Conservation (phyloP, 345 rosid species). For the Linum tenue region DNA sequence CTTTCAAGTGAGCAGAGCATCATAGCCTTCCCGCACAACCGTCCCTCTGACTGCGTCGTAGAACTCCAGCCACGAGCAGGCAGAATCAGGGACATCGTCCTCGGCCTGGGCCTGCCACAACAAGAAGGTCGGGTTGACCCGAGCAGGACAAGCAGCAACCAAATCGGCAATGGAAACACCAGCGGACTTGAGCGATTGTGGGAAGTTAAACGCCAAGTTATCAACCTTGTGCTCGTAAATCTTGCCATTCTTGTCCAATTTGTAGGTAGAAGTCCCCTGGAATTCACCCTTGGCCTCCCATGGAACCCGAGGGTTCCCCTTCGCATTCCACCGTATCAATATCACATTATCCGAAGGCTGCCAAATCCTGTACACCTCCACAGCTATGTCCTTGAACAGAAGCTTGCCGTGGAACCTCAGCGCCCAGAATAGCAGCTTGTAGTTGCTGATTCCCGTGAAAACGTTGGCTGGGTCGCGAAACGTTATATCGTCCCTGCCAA, state of each 20-base stretch:
- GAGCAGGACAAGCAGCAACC: conserved; percentile 74
- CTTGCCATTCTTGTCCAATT: conserved; percentile 75
- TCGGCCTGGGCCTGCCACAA: conserved; percentile 48
- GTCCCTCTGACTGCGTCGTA: conserved; percentile 56
- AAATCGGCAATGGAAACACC: conserved; percentile 72
- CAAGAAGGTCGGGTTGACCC: conserved; percentile 68
- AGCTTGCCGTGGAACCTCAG: conserved; percentile 80
- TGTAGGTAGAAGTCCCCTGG: conserved; percentile 86
- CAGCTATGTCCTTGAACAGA: conserved; percentile 65
- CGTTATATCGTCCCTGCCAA: conserved; percentile 73
- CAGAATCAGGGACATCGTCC: conserved; percentile 21
- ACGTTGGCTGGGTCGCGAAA: conserved; percentile 69
- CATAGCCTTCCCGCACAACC: conserved; percentile 31
- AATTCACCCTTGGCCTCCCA: conserved; percentile 95
- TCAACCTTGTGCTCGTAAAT: conserved; percentile 88
- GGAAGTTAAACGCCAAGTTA: conserved; percentile 86
- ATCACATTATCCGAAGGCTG: conserved; percentile 95
- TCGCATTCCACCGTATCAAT: conserved; percentile 82
- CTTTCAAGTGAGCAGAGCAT: neutral
- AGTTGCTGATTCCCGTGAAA: conserved; percentile 72
- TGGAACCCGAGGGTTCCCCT: conserved; percentile 84
- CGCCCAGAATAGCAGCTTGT: conserved; percentile 86
- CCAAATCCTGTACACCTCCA: conserved; percentile 80
- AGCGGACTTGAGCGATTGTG: conserved; percentile 57
- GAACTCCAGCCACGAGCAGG: conserved; percentile 57